Evolutionary conservation across 768 basidiomycete genomes (phyloP), one percentile per base, ranked within the genome.

Genomic region (Naganishia friedmannii): DNA sequence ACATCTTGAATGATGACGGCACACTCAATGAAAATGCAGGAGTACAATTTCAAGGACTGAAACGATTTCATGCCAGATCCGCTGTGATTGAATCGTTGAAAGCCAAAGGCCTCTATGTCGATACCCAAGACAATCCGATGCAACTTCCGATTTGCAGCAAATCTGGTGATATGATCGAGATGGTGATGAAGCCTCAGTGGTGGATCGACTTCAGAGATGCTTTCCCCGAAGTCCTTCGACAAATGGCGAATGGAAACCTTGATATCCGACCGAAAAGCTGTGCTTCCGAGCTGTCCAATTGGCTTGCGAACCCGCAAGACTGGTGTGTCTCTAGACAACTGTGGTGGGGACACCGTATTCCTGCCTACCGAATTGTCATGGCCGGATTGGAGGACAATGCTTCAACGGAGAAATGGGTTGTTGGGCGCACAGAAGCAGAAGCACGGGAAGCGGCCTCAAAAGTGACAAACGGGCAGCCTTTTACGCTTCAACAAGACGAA

Each of bases 261-360:
- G 74, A 84, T 53, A 93, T 98, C 70, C 81, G 84, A 9, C 96
- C 95, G 1, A 90, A 91, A 75, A 85, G 86, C 63, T 93, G 90
- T 10, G 95, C 96, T 77, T 87, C 86, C 53, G 95, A 99, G 48
- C 98, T 93, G 94, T 93, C 90, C 79, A 86, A 92, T 69, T 98
- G 96, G 95, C 83, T 98, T 45, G 92, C 93, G 73, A 87, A 86
- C 73, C 92, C 96, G 70, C 93, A 97, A 82, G 96, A 98, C 78
- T 99, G 96, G 96, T 99, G 96, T 83, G 89, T 98, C 77, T 98
- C 96, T 1, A 90, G 96, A 66, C 96, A 99, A 78, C 85, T 98
- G 21, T 99, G 96, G 96, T 98, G 95, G 95, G 95, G 96, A 32
- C 95, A 98, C 78, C 88, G 96, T 68, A 90, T 88, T 78, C 96